These are phyloP conservation scores for Cicer pinnatifidum DNA, from an alignment of 306 rosid species.

Conservation along the genomic window DNA sequence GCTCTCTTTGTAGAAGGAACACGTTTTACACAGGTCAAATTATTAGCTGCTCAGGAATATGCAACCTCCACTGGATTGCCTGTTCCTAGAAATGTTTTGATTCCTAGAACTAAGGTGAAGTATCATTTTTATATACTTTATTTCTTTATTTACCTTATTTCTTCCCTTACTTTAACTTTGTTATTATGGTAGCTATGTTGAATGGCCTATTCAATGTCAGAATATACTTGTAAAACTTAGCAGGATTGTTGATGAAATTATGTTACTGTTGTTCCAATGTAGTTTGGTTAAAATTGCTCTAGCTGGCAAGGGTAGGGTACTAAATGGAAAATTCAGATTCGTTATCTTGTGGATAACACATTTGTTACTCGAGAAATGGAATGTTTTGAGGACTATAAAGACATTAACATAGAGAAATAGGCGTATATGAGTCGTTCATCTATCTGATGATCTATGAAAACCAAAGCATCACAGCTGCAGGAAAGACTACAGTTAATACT, in stretches of 20 bases:
- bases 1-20: slow-evolving; percentile 99
- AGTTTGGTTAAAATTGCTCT: neutral
- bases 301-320: slow-evolving; percentile 3
- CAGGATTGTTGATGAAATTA: slow-evolving; percentile 16
- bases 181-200: slow-evolving; percentile 13
- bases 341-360: slow-evolving; percentile 1
- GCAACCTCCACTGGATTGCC: slow-evolving; percentile 77
- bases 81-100: slow-evolving; percentile 87
- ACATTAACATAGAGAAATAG: neutral
- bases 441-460: too few relatives aligned
- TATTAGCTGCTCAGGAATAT: slow-evolving; percentile 89
- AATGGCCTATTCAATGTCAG: slow-evolving; percentile 8
- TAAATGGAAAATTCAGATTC: neutral
- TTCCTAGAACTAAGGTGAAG: slow-evolving; percentile 96
- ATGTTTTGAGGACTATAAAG: slow-evolving; percentile 26
- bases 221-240: slow-evolving; percentile 16
- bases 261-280: slow-evolving; percentile 20
- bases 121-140: neutral
- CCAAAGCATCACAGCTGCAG: neutral
- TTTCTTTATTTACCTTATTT: neutral
- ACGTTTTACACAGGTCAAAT: slow-evolving; percentile 90
- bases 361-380: neutral
- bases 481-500: neutral
- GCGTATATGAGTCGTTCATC: neutral
- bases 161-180: slow-evolving; percentile 8